Evolutionary conservation across 2,329 filamentous ascomycete species (phyloP).

Genomic region (Neonectria ditissima): DNA sequence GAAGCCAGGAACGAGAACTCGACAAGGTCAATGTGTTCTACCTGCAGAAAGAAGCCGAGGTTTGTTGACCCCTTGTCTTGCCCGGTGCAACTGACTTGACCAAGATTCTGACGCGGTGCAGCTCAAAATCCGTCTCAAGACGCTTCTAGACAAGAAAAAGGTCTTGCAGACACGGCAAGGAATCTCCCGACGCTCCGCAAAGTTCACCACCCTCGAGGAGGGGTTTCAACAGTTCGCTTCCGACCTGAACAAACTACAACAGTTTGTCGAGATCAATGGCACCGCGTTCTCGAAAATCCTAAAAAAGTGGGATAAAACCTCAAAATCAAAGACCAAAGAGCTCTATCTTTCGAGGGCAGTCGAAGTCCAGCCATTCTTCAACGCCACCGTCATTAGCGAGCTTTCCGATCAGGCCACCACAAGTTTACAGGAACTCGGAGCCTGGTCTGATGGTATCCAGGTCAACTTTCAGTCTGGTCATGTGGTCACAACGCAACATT

Average conservation of each 20-base stretch:
- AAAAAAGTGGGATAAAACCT: constrained; percentile 99
- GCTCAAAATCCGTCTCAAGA: constrained; percentile 94
- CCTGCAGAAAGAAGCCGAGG: constrained; percentile 97
- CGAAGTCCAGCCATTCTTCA: constrained; percentile 98
- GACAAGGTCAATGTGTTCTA: constrained; percentile 99
- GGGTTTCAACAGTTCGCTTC: constrained; percentile 97
- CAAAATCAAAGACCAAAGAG: constrained; percentile 98
- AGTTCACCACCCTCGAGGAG: constrained; percentile 94
- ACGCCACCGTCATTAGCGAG: constrained; percentile 95
- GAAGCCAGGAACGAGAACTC: constrained; percentile 86
- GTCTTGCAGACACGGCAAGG: constrained; percentile 85
- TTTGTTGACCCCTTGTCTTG: constrained; percentile 56
- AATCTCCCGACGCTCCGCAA: constrained; percentile 87
- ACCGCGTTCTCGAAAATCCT: constrained; percentile 98
- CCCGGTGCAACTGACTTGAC: neutral
- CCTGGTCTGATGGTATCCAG: constrained; percentile 96
- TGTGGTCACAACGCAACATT: constrained; percentile 73
- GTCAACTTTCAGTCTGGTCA: constrained; percentile 82
- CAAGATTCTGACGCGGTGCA: constrained; percentile 53
- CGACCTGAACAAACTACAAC: constrained; percentile 96
- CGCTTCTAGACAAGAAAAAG: constrained; percentile 93
- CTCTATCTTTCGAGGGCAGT: constrained; percentile 95
- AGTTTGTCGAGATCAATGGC: constrained; percentile 98
- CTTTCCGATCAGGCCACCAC: constrained; percentile 97
- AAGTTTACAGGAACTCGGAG: constrained; percentile 92